Percentiles rank a stretch among this genome's conserved stretches.
Evolutionary conservation across 2,329 filamentous ascomycete genomes (phyloP).

Genomic region (Sporothrix pseudoabietina): DNA sequence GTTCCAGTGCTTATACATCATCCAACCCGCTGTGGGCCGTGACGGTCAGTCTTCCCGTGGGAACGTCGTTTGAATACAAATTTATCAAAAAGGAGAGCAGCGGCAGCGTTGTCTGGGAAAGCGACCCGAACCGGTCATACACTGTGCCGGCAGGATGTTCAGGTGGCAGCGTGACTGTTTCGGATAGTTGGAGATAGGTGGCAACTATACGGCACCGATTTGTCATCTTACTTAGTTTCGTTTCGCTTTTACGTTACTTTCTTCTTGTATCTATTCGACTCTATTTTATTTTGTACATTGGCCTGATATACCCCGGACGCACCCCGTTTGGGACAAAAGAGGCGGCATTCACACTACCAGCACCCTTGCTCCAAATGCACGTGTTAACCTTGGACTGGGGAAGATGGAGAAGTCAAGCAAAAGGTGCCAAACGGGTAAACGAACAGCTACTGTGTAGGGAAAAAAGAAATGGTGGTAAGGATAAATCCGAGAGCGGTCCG

Average conservation of each 20-base stretch:
- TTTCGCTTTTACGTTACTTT: neutral
- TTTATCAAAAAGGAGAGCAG: slow-evolving; percentile 62
- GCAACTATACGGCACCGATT: too few relatives aligned
- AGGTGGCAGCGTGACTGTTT: neutral
- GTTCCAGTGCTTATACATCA: slow-evolving; percentile 60
- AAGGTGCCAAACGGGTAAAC: too few relatives aligned
- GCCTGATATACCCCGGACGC: neutral
- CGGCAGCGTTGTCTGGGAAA: slow-evolving; percentile 65
- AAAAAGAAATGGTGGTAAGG: neutral
- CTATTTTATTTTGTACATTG: neutral
- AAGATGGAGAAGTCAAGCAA: too few relatives aligned
- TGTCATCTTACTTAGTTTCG: neutral
- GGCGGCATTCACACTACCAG: neutral
- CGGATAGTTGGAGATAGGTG: slow-evolving; percentile 26
- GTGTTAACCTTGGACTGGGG: neutral
- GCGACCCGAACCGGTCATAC: slow-evolving; percentile 55
- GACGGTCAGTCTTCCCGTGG: slow-evolving; percentile 57
- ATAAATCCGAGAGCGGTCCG: slow-evolving; percentile 23
- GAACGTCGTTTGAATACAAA: slow-evolving; percentile 65
- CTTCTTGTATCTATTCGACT: neutral
- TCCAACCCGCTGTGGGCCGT: slow-evolving; percentile 64
- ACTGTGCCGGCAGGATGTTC: slow-evolving; percentile 36
- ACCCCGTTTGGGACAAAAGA: slow-evolving; percentile 3
- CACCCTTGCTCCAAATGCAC: neutral
- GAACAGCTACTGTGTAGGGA: neutral